These are phyloP conservation scores for Capsella rubella DNA, from an alignment of 441 rosid species.

Conservation along the genomic window DNA sequence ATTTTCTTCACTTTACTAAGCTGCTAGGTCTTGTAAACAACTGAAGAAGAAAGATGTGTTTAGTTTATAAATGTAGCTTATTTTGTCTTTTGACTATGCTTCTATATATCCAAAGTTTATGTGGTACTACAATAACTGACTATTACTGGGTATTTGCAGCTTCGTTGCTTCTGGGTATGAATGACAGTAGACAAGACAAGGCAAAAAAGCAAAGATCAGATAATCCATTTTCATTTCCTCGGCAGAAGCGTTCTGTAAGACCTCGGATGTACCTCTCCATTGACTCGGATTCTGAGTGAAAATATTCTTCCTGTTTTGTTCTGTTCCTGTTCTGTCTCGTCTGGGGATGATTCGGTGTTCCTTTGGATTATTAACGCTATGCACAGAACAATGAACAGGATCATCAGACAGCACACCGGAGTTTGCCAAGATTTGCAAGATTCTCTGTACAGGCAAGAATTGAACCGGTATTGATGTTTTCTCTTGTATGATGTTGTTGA, in stretches of 20 bases:
- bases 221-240: slow-evolving; percentile 78
- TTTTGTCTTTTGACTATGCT: slow-evolving; percentile 7
- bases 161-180: slow-evolving; percentile 80
- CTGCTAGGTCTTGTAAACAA: slow-evolving; percentile 30
- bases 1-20: slow-evolving; percentile 10
- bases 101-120: not conserved
- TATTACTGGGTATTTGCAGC: slow-evolving; percentile 64
- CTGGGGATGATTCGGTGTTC: slow-evolving; percentile 39
- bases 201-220: slow-evolving; percentile 76
- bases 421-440: slow-evolving; percentile 28
- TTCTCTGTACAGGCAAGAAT: slow-evolving; percentile 35
- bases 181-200: slow-evolving; percentile 72
- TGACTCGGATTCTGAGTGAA: slow-evolving; percentile 83
- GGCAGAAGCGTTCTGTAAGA: slow-evolving; percentile 90
- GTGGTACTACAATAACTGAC: slow-evolving; percentile 31
- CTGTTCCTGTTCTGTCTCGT: slow-evolving; percentile 9
- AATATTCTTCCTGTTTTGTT: slow-evolving; percentile 31
- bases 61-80: not conserved
- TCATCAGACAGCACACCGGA: slow-evolving; percentile 26
- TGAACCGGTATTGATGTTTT: slow-evolving; percentile 28
- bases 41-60: slow-evolving; percentile 30
- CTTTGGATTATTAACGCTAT: slow-evolving; percentile 41
- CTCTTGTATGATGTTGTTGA: slow-evolving; percentile 24
- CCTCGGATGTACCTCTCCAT: slow-evolving; percentile 79
- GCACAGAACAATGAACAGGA: slow-evolving; percentile 43